Evolutionary conservation across 805 yeast genomes (phyloP).

Genomic region (Ogataea dorogensis): DNA sequence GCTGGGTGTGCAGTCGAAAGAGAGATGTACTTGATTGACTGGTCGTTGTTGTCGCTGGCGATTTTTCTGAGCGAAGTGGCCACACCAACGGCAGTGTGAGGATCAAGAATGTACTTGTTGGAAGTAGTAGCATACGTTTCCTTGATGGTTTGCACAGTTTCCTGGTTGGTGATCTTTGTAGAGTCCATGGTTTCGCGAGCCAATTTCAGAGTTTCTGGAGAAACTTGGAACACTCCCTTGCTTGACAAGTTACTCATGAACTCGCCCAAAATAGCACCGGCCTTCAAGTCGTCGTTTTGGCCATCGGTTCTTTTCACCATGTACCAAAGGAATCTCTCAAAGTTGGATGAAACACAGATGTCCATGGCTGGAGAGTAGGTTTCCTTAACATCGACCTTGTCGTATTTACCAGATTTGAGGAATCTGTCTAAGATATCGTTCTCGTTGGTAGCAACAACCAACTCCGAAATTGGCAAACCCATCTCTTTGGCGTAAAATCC

Average conservation of each 20-base stretch:
- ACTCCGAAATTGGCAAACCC: slow-evolving; percentile 88
- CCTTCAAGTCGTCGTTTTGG: slow-evolving; percentile 54
- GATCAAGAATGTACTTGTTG: slow-evolving; percentile 82
- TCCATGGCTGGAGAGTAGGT: slow-evolving; percentile 99
- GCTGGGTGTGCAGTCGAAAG: slow-evolving; percentile 99
- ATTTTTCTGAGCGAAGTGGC: slow-evolving; percentile 68
- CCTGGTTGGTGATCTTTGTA: slow-evolving; percentile 73
- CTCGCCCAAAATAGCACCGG: slow-evolving; percentile 66
- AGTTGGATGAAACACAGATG: slow-evolving; percentile 89
- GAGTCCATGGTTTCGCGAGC: slow-evolving; percentile 74
- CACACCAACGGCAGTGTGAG: slow-evolving; percentile 96
- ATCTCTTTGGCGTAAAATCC: slow-evolving; percentile 92
- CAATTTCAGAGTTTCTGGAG: slow-evolving; percentile 57
- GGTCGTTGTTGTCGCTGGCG: slow-evolving; percentile 37
- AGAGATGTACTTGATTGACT: slow-evolving; percentile 57
- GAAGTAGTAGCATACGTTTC: slow-evolving; percentile 56
- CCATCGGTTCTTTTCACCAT: slow-evolving; percentile 73
- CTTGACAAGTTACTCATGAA: slow-evolving; percentile 82
- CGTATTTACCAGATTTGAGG: slow-evolving; percentile 80
- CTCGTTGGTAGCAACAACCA: slow-evolving; percentile 93
- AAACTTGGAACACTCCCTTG: slow-evolving; percentile 73
- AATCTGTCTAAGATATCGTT: slow-evolving; percentile 95
- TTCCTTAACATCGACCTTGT: slow-evolving; percentile 75
- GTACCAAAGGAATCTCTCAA: slow-evolving; percentile 95
- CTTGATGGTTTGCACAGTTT: slow-evolving; percentile 79